Evolutionary conservation across 108 stramenopile genomes (phyloP).

Genomic region (Cyclotella atomus): DNA sequence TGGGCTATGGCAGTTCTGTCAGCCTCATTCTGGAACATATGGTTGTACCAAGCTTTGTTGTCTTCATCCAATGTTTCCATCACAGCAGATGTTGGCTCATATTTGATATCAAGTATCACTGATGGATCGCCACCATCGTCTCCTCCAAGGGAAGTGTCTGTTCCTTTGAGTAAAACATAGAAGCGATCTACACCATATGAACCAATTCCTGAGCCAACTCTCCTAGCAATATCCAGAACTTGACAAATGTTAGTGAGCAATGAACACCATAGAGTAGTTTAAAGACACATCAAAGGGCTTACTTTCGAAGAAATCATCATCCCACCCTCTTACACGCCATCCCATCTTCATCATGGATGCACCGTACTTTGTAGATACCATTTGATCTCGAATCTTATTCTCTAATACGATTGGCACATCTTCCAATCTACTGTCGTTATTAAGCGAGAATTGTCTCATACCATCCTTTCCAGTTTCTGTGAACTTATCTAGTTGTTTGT

Average conservation of each 20-base stretch:
- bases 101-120: slow-evolving; percentile 70
- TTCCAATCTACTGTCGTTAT: slow-evolving; percentile 44
- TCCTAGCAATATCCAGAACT: slow-evolving; percentile 61
- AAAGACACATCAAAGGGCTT: neutral
- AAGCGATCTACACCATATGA: slow-evolving; percentile 69
- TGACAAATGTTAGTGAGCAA: slow-evolving; percentile 39
- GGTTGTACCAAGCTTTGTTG: slow-evolving; percentile 56
- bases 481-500: slow-evolving; percentile 58
- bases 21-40: slow-evolving; percentile 61
- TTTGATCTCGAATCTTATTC: slow-evolving; percentile 41
- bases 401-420: slow-evolving; percentile 46
- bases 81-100: slow-evolving; percentile 55
- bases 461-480: slow-evolving; percentile 49
- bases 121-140: slow-evolving; percentile 28
- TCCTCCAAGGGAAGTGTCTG: slow-evolving; percentile 38
- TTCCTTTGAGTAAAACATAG: slow-evolving; percentile 64
- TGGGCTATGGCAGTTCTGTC: slow-evolving; percentile 58
- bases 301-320: slow-evolving; percentile 15
- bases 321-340: slow-evolving; percentile 57
- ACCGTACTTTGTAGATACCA: slow-evolving; percentile 57
- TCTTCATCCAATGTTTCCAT: slow-evolving; percentile 27
- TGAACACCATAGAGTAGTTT: neutral
- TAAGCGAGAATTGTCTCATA: slow-evolving; percentile 18
- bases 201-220: slow-evolving; percentile 63
- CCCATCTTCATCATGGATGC: slow-evolving; percentile 72